Evolutionary conservation across 352 stramenopile species (phyloP).

Genomic region (Chrysophaeum taylorii): DNA sequence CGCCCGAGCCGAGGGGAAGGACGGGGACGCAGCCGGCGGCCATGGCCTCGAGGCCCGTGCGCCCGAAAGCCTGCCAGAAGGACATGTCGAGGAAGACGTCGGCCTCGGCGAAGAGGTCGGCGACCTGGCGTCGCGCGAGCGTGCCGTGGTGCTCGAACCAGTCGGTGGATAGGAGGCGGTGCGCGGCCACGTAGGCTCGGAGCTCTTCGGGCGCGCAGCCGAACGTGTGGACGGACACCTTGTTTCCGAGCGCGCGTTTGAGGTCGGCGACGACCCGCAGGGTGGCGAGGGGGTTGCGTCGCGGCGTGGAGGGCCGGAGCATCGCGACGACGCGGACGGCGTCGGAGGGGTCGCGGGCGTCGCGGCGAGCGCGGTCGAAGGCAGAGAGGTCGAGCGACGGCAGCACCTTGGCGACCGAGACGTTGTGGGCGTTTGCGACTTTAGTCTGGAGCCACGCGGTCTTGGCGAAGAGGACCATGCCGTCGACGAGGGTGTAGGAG

Average conservation of each 20-base stretch:
- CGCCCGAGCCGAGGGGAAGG: neutral
- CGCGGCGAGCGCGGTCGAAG: neutral
- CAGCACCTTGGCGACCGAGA: neutral
- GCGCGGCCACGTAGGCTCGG: neutral
- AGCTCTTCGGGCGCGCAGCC: neutral
- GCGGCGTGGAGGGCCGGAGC: conserved; percentile 3
- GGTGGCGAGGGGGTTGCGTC: neutral
- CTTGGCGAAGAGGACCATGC: neutral
- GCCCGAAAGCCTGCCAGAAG: conserved; percentile 7
- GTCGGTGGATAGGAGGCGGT: neutral
- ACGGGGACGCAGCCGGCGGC: conserved; percentile 6
- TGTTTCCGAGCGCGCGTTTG: neutral
- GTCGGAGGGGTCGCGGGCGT: neutral
- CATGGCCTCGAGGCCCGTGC: conserved; percentile 14
- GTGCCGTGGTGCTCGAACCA: neutral
- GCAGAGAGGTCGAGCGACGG: neutral
- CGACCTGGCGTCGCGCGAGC: neutral
- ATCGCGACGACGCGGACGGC: conserved; percentile 1
- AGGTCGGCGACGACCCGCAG: neutral
- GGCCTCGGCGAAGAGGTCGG: neutral
- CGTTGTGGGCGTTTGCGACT: neutral
- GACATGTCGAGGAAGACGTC: conserved; percentile 12
- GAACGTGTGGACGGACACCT: neutral
- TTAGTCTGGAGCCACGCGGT: neutral
- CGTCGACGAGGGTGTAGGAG: neutral